phyloP scores from a whole-genome alignment of 2,329 filamentous ascomycete species.

The Tolypocladium endophyticum region DNA sequence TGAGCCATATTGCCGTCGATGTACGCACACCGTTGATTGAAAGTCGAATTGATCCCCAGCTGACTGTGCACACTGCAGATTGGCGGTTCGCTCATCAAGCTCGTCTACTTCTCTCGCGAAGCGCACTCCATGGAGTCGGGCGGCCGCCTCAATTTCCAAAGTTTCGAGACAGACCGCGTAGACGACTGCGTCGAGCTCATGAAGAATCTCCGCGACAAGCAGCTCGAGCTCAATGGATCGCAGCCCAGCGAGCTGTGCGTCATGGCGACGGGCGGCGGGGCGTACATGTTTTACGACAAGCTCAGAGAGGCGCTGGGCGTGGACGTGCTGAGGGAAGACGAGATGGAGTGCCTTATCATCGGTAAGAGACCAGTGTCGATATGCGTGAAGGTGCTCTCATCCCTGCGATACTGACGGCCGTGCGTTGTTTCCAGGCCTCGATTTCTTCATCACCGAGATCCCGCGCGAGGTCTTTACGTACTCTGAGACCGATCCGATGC shows the following conservation, averaged over 20 bases:
- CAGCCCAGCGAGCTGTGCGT: constrained; percentile 67
- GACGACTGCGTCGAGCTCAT: constrained; percentile 92
- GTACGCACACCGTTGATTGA: constrained; percentile 37
- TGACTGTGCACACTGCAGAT: constrained; percentile 47
- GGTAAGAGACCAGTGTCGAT: constrained; percentile 36
- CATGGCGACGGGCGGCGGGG: constrained; percentile 92
- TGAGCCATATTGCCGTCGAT: constrained; percentile 95
- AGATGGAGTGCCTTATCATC: constrained; percentile 98
- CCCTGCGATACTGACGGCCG: neutral
- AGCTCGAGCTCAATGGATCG: constrained; percentile 65
- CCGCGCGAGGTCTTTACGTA: constrained; percentile 96
- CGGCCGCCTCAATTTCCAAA: constrained; percentile 87
- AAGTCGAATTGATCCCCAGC: neutral
- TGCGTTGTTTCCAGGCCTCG: constrained; percentile 51
- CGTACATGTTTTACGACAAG: constrained; percentile 93
- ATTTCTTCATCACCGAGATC: constrained; percentile 98
- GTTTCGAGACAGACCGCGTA: constrained; percentile 91
- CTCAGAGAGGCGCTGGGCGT: constrained; percentile 76
- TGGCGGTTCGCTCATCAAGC: constrained; percentile 87
- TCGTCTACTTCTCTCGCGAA: constrained; percentile 95
- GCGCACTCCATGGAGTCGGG: constrained; percentile 68
- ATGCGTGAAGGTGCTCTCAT: too few relatives aligned
- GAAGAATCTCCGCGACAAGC: constrained; percentile 71
- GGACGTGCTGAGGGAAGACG: constrained; percentile 84
- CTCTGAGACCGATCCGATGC: constrained; percentile 81